Evolutionary conservation across 2,329 filamentous ascomycete genomes (phyloP).

Genomic region (Proliferodiscus dingleyae): DNA sequence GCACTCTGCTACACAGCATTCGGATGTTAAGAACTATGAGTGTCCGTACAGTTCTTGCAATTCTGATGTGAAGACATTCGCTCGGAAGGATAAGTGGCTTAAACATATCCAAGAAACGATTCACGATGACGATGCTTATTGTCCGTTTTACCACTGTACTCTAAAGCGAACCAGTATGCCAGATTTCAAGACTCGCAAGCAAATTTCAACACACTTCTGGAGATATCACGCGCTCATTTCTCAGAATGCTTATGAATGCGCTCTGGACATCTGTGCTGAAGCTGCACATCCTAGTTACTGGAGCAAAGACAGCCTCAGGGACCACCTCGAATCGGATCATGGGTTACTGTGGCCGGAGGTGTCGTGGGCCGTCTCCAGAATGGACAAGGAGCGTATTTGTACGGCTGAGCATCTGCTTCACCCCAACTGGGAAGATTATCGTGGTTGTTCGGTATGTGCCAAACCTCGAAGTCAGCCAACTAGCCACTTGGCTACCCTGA

Average conservation of each 20-base stretch:
- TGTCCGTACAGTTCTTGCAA: conserved; percentile 9
- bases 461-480: too few relatives aligned
- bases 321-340: background rate
- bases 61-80: conserved; percentile 3
- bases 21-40: background rate
- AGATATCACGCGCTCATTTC: background rate
- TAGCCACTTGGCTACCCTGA: too few relatives aligned
- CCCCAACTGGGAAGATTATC: too few relatives aligned
- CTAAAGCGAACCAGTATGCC: too few relatives aligned
- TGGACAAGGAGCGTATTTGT: background rate
- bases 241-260: background rate
- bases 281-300: background rate
- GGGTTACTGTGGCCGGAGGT: background rate
- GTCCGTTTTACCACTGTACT: conserved; percentile 7
- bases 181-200: conserved; percentile 2
- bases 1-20: conserved; percentile 3
- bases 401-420: background rate
- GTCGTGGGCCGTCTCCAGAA: background rate
- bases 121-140: conserved; percentile 12
- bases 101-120: conserved; percentile 12
- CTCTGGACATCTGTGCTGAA: conserved; percentile 3
- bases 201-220: conserved; percentile 6
- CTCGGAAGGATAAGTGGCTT: conserved; percentile 11
- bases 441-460: too few relatives aligned
- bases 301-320: background rate